Base-by-base conservation (phyloP, 768 basidiomycete genomes). In the Termitomyces sp. region DNA sequence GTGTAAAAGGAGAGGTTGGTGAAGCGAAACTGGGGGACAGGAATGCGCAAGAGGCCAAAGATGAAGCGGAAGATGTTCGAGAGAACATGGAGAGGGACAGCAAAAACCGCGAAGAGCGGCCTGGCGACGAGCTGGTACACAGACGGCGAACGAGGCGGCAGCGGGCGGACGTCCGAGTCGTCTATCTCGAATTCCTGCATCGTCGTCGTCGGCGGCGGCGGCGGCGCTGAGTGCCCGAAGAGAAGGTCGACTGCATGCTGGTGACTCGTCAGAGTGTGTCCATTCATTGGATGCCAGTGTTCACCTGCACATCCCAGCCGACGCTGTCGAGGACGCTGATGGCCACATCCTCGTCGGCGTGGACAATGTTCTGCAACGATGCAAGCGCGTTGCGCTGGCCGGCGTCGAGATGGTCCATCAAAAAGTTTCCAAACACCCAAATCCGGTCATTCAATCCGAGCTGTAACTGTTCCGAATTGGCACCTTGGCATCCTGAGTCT, bases 271-370 rank as follows among this genome's bases (percentile, higher is more conserved):
- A 51, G 51, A 34, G 7, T 1, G 10, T 38, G 43, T 12, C 32
- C 47, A 60, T 34, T 15, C 29, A 14, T 37, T 20, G 31, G 15
- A 6, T n/a, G 11, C 8, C 9, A 42, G 5, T 38, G 65, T 80
- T 65, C 57, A 87, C 88, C 79, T 87, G 79, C 37, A 92, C 82
- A 74, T 90, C 84, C 88, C 88, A 92, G 53, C 80, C 81, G 9
- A 88, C 86, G 60, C 81, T 85, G 43, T 79, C 72, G 15, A 92
- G 76, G 1, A 92, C 80, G 38, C 74, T 72, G n/a, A 85, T 76
- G 5, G 88, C 82, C 1, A 84, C 82, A 1, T 87, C 86, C 36
- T 81, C 79, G 68, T 89, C 88, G 12, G 78, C 81, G 14, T 84
- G 81, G 0, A 85, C 87, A 58, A 89, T 73, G 63, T 83, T 81